phyloP scores from a whole-genome alignment of 441 rosid genomes.

The Dalechampia spathulata region DNA sequence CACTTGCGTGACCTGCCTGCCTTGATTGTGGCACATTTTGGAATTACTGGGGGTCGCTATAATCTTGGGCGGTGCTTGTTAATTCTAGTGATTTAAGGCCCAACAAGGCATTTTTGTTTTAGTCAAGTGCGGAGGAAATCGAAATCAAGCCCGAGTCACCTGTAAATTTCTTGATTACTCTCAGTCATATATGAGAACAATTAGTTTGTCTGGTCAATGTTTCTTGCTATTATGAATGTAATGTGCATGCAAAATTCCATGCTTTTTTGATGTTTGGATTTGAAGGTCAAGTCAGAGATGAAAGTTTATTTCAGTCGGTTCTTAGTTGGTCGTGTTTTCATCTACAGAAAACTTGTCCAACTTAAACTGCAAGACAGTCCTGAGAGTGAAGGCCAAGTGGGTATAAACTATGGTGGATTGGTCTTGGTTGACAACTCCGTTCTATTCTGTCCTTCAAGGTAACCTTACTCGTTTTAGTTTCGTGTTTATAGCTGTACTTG shows the following conservation, averaged over 20 bases:
- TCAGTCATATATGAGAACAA: constrained; percentile 4
- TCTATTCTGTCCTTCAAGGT: too few species aligned
- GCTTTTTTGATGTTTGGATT: not conserved
- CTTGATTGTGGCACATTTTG: constrained; percentile 25
- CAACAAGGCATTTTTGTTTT: constrained; percentile 31
- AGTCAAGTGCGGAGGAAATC: constrained; percentile 24
- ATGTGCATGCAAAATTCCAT: not conserved
- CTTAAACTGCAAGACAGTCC: not conserved
- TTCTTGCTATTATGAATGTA: not conserved
- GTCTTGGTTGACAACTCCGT: too few species aligned
- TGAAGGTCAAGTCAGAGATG: not conserved
- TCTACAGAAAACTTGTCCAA: not conserved
- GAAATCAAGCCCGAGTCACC: constrained; percentile 18
- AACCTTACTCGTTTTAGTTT: too few species aligned
- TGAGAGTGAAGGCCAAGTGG: not conserved
- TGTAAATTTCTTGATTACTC: constrained; percentile 28
- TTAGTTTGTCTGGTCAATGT: constrained; percentile 2
- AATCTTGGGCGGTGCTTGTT: constrained; percentile 23
- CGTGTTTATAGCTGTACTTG: too few species aligned
- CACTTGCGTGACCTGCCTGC: constrained; percentile 19
- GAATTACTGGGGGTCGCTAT: constrained; percentile 14
- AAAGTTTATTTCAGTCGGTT: not conserved
- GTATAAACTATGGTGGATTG: too few species aligned
- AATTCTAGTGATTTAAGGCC: constrained; percentile 24
- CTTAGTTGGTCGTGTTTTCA: not conserved